These are phyloP conservation scores for Ophiostoma ips DNA, from an alignment of 2,329 filamentous ascomycete species.

Conservation along the genomic window DNA sequence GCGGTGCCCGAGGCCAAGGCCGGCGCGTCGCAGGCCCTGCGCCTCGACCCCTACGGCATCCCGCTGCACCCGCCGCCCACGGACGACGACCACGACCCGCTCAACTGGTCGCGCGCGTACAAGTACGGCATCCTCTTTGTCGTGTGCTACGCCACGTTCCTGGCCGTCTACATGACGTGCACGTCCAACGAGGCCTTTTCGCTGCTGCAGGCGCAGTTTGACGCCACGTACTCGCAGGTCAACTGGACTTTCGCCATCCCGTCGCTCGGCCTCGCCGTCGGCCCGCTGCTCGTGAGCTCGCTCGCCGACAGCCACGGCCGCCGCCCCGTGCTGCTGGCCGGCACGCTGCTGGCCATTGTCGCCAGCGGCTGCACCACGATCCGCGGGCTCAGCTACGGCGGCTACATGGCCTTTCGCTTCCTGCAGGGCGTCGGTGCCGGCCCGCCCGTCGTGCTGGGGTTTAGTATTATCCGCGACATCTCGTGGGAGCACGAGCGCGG, in stretches of 20 bases:
- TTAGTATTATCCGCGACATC: slow-evolving; percentile 39
- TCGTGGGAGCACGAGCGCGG: slow-evolving; percentile 44
- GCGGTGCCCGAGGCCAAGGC: neutral
- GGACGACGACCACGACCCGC: slow-evolving; percentile 30
- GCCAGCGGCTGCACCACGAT: slow-evolving; percentile 18
- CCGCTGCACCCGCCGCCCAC: slow-evolving; percentile 7
- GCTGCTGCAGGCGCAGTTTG: slow-evolving; percentile 32
- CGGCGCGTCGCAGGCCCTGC: neutral
- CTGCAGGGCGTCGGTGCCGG: slow-evolving; percentile 43
- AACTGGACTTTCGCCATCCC: slow-evolving; percentile 31
- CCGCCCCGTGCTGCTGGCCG: slow-evolving; percentile 32
- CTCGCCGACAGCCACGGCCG: slow-evolving; percentile 36
- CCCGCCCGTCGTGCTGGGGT: slow-evolving; percentile 38
- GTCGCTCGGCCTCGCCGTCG: slow-evolving; percentile 33
- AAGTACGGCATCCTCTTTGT: slow-evolving; percentile 36
- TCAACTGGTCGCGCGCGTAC: slow-evolving; percentile 35
- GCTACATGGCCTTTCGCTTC: slow-evolving; percentile 44
- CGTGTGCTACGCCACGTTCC: slow-evolving; percentile 40
- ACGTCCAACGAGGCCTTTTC: slow-evolving; percentile 40
- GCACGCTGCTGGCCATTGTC: slow-evolving; percentile 22
- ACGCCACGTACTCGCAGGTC: slow-evolving; percentile 20
- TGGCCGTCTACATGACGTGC: slow-evolving; percentile 37
- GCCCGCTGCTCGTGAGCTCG: slow-evolving; percentile 21
- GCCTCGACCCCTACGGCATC: slow-evolving; percentile 7
- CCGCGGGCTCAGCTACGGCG: slow-evolving; percentile 22